Conservation (phyloP, 2,329 filamentous ascomycete genomes). For the Capronia epimyces region DNA sequence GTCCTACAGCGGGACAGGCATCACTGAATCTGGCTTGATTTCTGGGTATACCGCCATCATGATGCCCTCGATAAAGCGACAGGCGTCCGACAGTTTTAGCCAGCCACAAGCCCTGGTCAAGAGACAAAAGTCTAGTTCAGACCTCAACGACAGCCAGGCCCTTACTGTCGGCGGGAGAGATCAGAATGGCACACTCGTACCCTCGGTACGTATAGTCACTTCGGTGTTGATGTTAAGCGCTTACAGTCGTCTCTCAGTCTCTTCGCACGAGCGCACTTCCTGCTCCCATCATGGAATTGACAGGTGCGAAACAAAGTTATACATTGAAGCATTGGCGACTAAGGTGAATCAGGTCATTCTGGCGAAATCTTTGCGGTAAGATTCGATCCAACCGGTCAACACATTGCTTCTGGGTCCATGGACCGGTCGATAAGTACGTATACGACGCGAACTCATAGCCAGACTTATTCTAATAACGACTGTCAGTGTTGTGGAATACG, state of each 20-base stretch:
- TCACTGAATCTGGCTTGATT: neutral
- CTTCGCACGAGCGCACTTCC: slow-evolving; percentile 76
- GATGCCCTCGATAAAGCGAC: slow-evolving; percentile 90
- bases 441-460: neutral
- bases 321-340: slow-evolving; percentile 1
- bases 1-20: slow-evolving; percentile 14
- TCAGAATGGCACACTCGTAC: slow-evolving; percentile 59
- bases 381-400: slow-evolving; percentile 81
- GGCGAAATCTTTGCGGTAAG: slow-evolving; percentile 86
- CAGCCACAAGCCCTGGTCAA: slow-evolving; percentile 80
- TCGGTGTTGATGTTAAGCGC: slow-evolving; percentile 19
- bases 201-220: slow-evolving; percentile 51
- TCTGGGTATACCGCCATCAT: slow-evolving; percentile 25
- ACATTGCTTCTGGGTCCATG: slow-evolving; percentile 93
- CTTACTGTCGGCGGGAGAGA: slow-evolving; percentile 49
- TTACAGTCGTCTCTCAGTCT: slow-evolving; percentile 48
- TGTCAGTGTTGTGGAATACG: slow-evolving; percentile 81
- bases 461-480: neutral
- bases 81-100: slow-evolving; percentile 76
- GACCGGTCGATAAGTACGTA: slow-evolving; percentile 77
- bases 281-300: slow-evolving; percentile 89
- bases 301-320: slow-evolving; percentile 53
- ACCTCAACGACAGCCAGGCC: slow-evolving; percentile 51
- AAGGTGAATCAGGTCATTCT: slow-evolving; percentile 47
- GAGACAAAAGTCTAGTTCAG: slow-evolving; percentile 68